Conservation (phyloP, 1,284 basidiomycete species). For the Ceratobasidium sp. region DNA sequence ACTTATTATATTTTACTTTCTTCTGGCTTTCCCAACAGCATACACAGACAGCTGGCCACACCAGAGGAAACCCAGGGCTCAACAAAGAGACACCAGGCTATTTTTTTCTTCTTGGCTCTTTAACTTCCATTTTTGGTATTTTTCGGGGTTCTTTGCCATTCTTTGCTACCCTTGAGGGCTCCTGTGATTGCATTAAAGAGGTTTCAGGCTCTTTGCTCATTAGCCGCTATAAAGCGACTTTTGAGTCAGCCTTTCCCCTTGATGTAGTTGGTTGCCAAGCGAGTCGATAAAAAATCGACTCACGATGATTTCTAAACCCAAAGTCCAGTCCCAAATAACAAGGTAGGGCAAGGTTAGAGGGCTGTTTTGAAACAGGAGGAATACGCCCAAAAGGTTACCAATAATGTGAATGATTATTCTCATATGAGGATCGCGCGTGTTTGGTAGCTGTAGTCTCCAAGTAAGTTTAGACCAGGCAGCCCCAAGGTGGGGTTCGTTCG, state of each 20-base stretch:
- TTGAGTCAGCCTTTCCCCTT: neutral
- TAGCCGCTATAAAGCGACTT: neutral
- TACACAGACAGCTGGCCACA: too few species aligned
- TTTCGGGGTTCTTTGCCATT: too few species aligned
- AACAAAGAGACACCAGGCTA: too few species aligned
- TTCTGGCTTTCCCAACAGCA: too few species aligned
- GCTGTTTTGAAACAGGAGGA: neutral
- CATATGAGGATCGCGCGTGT: neutral
- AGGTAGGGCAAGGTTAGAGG: neutral
- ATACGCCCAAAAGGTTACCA: neutral
- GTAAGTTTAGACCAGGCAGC: slow-evolving; percentile 1
- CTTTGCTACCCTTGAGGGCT: too few species aligned
- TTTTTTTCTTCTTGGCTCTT: too few species aligned
- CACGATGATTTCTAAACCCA: neutral
- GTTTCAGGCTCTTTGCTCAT: neutral
- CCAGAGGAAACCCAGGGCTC: too few species aligned
- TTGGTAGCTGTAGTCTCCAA: neutral
- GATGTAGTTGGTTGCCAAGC: neutral
- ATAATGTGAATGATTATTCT: neutral
- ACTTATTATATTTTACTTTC: too few species aligned
- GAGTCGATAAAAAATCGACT: neutral
- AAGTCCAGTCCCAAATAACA: slow-evolving; percentile 23
- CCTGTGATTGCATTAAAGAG: too few species aligned
- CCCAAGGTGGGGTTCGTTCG: slow-evolving; percentile 5
- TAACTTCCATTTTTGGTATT: too few species aligned